A percentile compares a stretch with the other conserved stretches of the same genome.
phyloP scores from a whole-genome alignment of 305 asterid species.

The Ruellia speciosa region DNA sequence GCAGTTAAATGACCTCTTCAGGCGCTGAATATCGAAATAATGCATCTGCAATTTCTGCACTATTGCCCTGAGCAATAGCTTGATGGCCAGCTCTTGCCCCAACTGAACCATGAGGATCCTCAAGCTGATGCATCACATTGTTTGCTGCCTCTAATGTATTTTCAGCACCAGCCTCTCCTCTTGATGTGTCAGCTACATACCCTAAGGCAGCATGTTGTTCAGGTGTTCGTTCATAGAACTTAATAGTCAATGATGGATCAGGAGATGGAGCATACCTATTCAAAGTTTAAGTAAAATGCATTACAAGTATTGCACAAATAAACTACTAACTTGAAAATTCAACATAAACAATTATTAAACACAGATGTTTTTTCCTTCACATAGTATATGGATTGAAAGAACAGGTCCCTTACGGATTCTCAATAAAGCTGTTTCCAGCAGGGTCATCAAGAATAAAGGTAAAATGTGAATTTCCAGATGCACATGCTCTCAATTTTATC shows the following conservation, averaged over 20 bases:
- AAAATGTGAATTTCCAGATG: constrained; percentile 56
- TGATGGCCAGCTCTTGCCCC: constrained; percentile 78
- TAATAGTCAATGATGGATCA: constrained; percentile 68
- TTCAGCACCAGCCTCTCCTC: constrained; percentile 34
- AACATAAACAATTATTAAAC: not conserved
- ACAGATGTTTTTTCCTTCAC: too few relatives aligned
- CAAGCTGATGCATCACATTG: constrained; percentile 25
- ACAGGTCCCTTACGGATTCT: constrained; percentile 67
- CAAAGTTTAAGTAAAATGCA: constrained; percentile 5
- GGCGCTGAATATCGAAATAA: constrained; percentile 88
- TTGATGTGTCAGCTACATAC: constrained; percentile 52
- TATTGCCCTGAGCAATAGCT: constrained; percentile 90
- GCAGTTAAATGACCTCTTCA: constrained; percentile 55
- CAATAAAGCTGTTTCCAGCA: constrained; percentile 91
- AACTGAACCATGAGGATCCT: constrained; percentile 83
- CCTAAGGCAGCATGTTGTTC: constrained; percentile 78
- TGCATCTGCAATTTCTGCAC: constrained; percentile 67
- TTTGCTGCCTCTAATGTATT: constrained; percentile 25
- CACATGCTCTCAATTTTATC: constrained; percentile 74
- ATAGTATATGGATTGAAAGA: too few relatives aligned
- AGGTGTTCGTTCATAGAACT: constrained; percentile 75
- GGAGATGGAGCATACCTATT: constrained; percentile 78
- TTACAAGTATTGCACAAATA: not conserved
- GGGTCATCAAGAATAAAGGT: constrained; percentile 88
- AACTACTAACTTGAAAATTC: not conserved